A percentile compares a stretch with the other conserved stretches of the same genome.
Conservation (phyloP, 345 rosid genomes). For the Isatis tinctoria region DNA sequence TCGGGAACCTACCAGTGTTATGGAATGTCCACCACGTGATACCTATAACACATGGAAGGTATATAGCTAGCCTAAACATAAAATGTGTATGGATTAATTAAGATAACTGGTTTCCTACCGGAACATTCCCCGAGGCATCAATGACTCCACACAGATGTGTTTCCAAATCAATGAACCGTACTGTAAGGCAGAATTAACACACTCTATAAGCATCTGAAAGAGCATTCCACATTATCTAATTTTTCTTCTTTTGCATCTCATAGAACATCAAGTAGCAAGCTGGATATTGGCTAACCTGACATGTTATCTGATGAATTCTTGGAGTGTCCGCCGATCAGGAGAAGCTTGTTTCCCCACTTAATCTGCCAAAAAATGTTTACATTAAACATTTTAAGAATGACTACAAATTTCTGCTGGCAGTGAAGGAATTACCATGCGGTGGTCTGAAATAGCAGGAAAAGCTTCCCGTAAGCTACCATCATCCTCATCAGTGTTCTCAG, state of each 20-base stretch:
- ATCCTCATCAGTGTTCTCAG: constrained; percentile 30
- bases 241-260: background rate
- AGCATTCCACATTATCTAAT: background rate
- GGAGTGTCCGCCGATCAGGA: constrained; percentile 78
- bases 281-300: constrained; percentile 49
- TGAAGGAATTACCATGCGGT: constrained; percentile 56
- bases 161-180: constrained; percentile 70
- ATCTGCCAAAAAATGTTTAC: constrained; percentile 44
- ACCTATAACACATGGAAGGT: constrained; percentile 45
- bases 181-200: constrained; percentile 41
- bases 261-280: background rate
- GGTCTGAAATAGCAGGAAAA: constrained; percentile 76
- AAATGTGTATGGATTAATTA: background rate
- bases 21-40: constrained; percentile 94
- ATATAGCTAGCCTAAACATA: background rate
- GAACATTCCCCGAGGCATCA: constrained; percentile 71
- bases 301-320: constrained; percentile 55
- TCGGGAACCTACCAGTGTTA: constrained; percentile 68
- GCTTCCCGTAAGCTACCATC: constrained; percentile 43
- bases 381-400: background rate
- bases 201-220: constrained; percentile 15
- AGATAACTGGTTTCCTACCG: constrained; percentile 42
- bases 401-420: background rate
- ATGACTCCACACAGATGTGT: constrained; percentile 51
- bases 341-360: constrained; percentile 78